Evolutionary conservation across 208 protist species (phyloP), one percentile per base, ranked within the genome.

Genomic region (Trypanosoma mega): DNA sequence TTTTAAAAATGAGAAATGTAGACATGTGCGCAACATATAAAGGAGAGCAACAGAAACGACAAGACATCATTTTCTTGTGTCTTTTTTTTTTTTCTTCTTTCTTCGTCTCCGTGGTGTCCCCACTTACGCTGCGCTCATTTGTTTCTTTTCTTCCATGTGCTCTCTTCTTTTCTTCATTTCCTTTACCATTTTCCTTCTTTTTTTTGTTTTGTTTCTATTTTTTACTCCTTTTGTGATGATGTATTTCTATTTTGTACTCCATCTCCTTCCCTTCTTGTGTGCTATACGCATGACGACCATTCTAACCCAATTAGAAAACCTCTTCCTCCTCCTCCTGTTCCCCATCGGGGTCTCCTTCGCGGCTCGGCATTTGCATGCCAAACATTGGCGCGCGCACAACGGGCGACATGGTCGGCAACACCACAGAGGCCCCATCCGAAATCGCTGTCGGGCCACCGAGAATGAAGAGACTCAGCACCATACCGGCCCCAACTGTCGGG

Each of bases 381-480:
- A 95, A 95, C 20, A 45, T 48, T 7, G 82, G 85, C 23, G 76
- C 60, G n/a, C 63, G 72, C 6, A 82, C 45, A 4, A 87, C 69
- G 34, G 89, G 89, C 11, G 65, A 72, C 2, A 82, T 45, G 1
- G 71, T 72, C 4, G 80, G 82, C 21, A 82, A 56, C 23, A 74
- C 51, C 14, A 93, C 67, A 21, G 67, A 59, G n/a, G 78, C 63
- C 31, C 58, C 75, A 57, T 89, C 69, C 29, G 48, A 52, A n/a
- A 78, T 21, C 34, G 72, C 72, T n/a, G 86, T 79, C 2, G 81
- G 77, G 26, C 85, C 89, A 45, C 83, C 76, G 12, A 95, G 71
- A 12, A 95, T 12, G 49, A 92, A 77, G 23, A 95, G 51, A 58
- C 77, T 89, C 18, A 91, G 45, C 21, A 66, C 78, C 70, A 95